Percentiles rank a stretch among this genome's conserved stretches.
Conservation (phyloP, 768 basidiomycete genomes). For the Leccinum disarticulatum region DNA sequence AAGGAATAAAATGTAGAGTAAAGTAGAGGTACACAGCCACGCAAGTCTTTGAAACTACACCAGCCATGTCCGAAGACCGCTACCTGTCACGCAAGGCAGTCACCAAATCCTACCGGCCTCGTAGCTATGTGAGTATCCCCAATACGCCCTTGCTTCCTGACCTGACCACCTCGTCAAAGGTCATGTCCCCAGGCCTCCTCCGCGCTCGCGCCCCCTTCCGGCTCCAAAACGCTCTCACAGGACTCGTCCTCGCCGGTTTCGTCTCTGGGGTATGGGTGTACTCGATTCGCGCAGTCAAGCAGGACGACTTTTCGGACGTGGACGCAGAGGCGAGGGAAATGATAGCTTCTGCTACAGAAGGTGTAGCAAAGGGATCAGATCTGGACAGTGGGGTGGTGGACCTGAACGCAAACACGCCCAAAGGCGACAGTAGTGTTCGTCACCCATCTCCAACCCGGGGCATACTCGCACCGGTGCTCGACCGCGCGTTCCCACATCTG, state of each 20-base stretch:
- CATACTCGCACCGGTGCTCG: slow-evolving; percentile 44
- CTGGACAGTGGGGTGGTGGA: not conserved
- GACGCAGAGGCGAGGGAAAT: slow-evolving; percentile 73
- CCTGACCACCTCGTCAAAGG: slow-evolving; percentile 27
- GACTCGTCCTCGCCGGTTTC: slow-evolving; percentile 68
- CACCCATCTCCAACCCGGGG: slow-evolving; percentile 37
- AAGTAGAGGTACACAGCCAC: not conserved
- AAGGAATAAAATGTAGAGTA: slow-evolving; percentile 8
- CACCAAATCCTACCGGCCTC: slow-evolving; percentile 39
- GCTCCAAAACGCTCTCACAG: slow-evolving; percentile 76
- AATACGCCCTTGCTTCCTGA: not conserved
- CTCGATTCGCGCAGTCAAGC: slow-evolving; percentile 91
- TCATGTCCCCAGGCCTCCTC: slow-evolving; percentile 83
- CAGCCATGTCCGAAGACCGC: slow-evolving; percentile 32
- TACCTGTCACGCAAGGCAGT: slow-evolving; percentile 37
- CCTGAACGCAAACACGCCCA: not conserved
- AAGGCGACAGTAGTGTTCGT: not conserved
- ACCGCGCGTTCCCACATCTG: slow-evolving; percentile 46
- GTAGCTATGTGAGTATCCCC: slow-evolving; percentile 33
- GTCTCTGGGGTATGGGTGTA: slow-evolving; percentile 85
- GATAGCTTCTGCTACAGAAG: slow-evolving; percentile 24
- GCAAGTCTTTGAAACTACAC: not conserved
- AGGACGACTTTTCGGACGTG: slow-evolving; percentile 87
- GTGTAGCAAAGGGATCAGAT: not conserved
- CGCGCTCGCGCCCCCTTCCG: slow-evolving; percentile 88